Base-by-base conservation (phyloP, 306 rosid species). In the Begonia loranthoides region DNA sequence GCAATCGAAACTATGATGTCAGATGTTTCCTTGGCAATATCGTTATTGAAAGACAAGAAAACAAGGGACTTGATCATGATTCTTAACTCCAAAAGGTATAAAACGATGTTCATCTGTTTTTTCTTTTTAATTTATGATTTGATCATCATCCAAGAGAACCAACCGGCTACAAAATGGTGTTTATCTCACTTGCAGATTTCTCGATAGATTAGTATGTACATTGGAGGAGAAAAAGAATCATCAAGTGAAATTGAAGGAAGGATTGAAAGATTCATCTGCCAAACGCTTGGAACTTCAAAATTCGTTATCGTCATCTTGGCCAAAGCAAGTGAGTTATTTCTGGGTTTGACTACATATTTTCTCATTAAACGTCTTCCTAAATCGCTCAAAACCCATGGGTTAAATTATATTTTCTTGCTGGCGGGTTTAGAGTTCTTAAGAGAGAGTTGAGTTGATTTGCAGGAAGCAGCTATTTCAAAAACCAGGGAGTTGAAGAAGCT, bases 271-370 rank as follows among this genome's bases (percentile, higher is more conserved):
- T 66, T 70, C 85, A 73, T 79, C 83, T 66, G 57, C 72, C 45
- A 89, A 77, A 66, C 87, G 85, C 57, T 84, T 85, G 95, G 95
- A 82, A 66, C 77, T 89, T 59, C 95, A 89, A 16, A 89, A 89
- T 55, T 79, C 94, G n/a, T 69, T 89, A 59, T 81, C 97, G 59
- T 85, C 94, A 9, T 77, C 64, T 45, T 78, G 90, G 94, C 89
- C 95, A n/a, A 85, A 89, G 68, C 95, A 89, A 71, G 97, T 82
- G 53, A 73, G 77, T 62, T 50, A 2, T 33, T 14, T 45, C 9
- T 62, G 43, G 15, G 22, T 39, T 55, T 49, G 36, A 36, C 41
- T 57, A 9, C 41, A 4, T 47, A 13, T 17, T 47, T 12, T 3
- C 15, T 2, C 16, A 14, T 12, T 49, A 17, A 13, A 49, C 15